Conservation (phyloP, 202 grass and related monocot species). For the Cymbopogon flexuosus region DNA sequence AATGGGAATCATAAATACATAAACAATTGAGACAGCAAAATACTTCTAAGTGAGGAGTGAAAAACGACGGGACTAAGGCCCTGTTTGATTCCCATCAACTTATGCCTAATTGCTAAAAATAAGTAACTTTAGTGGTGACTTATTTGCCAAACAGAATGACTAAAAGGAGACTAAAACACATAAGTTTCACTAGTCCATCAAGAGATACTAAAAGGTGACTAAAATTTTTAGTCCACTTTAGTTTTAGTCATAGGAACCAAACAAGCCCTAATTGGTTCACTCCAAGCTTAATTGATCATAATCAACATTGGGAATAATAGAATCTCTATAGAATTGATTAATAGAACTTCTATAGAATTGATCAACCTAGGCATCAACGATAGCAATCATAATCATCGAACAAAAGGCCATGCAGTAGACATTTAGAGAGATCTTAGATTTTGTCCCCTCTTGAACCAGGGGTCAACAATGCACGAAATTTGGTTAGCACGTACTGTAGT, state of each 20-base stretch:
- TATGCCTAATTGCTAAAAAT: too few relatives aligned
- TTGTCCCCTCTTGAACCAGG: background rate
- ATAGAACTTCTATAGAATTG: too few relatives aligned
- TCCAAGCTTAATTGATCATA: background rate
- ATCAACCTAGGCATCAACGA: background rate
- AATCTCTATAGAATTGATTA: too few relatives aligned
- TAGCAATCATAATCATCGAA: background rate
- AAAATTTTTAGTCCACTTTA: too few relatives aligned
- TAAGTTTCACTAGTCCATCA: too few relatives aligned
- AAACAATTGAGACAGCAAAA: background rate
- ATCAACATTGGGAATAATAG: background rate
- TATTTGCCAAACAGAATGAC: too few relatives aligned
- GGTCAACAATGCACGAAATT: background rate
- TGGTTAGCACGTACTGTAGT: background rate
- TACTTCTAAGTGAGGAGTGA: background rate
- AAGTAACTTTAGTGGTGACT: too few relatives aligned
- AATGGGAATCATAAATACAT: background rate
- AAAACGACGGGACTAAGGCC: background rate
- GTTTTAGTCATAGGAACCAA: too few relatives aligned
- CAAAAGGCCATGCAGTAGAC: background rate
- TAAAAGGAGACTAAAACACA: too few relatives aligned
- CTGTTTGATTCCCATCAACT: too few relatives aligned
- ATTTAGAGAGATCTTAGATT: background rate
- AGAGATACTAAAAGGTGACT: too few relatives aligned
- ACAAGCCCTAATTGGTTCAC: background rate